These are phyloP conservation scores for Litchi chinensis DNA, from an alignment of 345 rosid genomes.

Conservation along the genomic window DNA sequence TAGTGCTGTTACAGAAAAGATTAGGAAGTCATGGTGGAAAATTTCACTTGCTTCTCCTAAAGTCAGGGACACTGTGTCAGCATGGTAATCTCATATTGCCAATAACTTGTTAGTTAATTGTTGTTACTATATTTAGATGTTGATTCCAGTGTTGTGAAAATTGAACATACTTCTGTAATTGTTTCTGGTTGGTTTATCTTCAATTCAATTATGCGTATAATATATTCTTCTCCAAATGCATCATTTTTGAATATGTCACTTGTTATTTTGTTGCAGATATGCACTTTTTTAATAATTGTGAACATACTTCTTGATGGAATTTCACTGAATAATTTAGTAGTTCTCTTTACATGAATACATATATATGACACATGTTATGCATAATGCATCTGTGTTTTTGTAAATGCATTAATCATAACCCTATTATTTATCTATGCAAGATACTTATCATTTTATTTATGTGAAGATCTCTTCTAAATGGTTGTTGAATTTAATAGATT, in stretches of 20 bases:
- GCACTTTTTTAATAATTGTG: not conserved
- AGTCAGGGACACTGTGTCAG: conserved; percentile 51
- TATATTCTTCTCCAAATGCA: not conserved
- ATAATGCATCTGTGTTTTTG: conserved; percentile 1
- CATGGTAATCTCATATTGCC: conserved; percentile 43
- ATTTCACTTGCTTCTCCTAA: conserved; percentile 84
- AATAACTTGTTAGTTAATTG: not conserved
- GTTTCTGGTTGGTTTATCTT: not conserved
- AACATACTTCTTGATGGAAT: not conserved
- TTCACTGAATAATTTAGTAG: not conserved
- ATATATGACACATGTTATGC: conserved; percentile 7
- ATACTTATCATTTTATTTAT: not conserved
- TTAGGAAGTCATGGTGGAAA: conserved; percentile 77
- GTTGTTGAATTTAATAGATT: no score
- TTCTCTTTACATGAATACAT: not conserved
- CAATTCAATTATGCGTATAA: no score
- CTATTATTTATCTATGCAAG: conserved; percentile 6
- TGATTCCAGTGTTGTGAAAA: not conserved
- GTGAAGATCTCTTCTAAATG: no score
- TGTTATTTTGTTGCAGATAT: not conserved
- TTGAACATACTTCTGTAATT: not conserved
- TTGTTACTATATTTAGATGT: not conserved
- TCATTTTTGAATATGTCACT: not conserved
- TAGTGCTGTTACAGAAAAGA: conserved; percentile 39
- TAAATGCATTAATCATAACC: not conserved